These are phyloP conservation scores for Coniochaeta hoffmannii DNA, from an alignment of 2,329 filamentous ascomycete genomes.

Conservation along the genomic window DNA sequence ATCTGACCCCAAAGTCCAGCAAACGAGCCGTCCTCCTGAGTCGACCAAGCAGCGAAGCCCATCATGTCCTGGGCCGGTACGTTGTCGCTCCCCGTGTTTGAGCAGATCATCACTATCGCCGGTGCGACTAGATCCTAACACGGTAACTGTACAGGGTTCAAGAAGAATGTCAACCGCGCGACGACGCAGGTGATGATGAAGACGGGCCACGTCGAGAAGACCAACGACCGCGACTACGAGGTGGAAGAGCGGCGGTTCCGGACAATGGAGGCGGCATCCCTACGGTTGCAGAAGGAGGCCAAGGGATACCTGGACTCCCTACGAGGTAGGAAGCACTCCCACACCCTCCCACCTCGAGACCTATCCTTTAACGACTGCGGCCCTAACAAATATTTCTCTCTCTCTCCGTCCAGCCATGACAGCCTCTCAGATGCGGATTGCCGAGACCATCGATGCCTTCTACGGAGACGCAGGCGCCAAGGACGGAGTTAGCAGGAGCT, in stretches of 20 bases:
- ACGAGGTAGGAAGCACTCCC: slow-evolving; percentile 53
- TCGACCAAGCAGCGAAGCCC: slow-evolving; percentile 8
- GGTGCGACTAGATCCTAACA: slow-evolving; percentile 5
- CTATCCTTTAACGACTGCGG: background rate
- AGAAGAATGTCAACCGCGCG: slow-evolving; percentile 96
- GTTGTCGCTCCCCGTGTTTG: slow-evolving; percentile 7
- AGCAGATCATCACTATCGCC: slow-evolving; percentile 2
- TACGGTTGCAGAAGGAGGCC: slow-evolving; percentile 91
- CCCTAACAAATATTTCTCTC: slow-evolving; percentile 12
- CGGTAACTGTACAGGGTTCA: slow-evolving; percentile 54
- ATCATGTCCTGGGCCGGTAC: slow-evolving; percentile 42
- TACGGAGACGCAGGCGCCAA: slow-evolving; percentile 93
- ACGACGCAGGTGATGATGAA: slow-evolving; percentile 99
- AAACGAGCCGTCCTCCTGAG: background rate
- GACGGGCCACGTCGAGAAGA: slow-evolving; percentile 97
- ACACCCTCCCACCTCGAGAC: too few species aligned
- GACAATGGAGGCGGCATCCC: slow-evolving; percentile 92
- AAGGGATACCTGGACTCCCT: slow-evolving; percentile 97
- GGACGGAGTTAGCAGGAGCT: slow-evolving; percentile 91
- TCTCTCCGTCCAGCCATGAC: slow-evolving; percentile 73
- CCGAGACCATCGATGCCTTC: slow-evolving; percentile 98
- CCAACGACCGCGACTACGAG: slow-evolving; percentile 97
- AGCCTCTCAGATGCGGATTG: slow-evolving; percentile 97
- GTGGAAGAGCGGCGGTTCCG: slow-evolving; percentile 94
- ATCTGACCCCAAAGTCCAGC: background rate